Evolutionary conservation across 768 basidiomycete genomes (phyloP), one percentile per base, ranked within the genome.

Genomic region (Fomitopsis pulvina): DNA sequence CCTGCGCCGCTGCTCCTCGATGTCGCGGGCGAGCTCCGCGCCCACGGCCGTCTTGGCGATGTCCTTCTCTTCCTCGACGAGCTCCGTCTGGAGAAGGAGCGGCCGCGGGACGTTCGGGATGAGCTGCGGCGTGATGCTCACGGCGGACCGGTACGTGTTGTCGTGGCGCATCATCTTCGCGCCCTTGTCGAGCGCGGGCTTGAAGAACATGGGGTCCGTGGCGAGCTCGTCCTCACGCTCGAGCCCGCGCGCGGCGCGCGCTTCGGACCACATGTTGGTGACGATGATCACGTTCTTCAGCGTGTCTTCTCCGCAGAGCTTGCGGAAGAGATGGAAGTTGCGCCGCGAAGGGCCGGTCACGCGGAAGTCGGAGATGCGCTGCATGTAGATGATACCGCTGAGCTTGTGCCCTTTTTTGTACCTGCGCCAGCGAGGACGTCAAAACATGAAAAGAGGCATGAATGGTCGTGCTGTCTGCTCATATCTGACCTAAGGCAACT

Each of bases 201-300:
- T 96, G 68, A 97, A 97, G 6, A 99, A 71, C n/a, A 98, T 76
- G 63, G 98, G 95, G 60, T 89, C 92, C 39, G 54, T 47, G 18
- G 49, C 53, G 51, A 48, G 44, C 37, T 41, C 48, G 37, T 32
- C 28, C 49, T 51, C 48, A 12, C 51, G 45, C 45, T 51, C 51
- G 30, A 26, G 29, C 18, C 47, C 47, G 3, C 47, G 38, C 26
- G 41, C 47, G n/a, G 38, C 14, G 32, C 6, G 47, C 10, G 57
- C 55, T 10, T 51, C 53, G 28, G 52, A 45, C 64, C 64, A 66
- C 61, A 63, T 64, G 38, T 62, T 63, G 1, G 64, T 62, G 14
- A 50, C 53, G 43, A 66, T 47, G 14, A 60, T 40, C 27, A 63
- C 52, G 48, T 62, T 62, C 25, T 37, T 27, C 1, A 62, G 53